A percentile compares a stretch with the other conserved stretches of the same genome.
phyloP scores from a whole-genome alignment of 2,329 filamentous ascomycete species.

The Blumeria graminis region DNA sequence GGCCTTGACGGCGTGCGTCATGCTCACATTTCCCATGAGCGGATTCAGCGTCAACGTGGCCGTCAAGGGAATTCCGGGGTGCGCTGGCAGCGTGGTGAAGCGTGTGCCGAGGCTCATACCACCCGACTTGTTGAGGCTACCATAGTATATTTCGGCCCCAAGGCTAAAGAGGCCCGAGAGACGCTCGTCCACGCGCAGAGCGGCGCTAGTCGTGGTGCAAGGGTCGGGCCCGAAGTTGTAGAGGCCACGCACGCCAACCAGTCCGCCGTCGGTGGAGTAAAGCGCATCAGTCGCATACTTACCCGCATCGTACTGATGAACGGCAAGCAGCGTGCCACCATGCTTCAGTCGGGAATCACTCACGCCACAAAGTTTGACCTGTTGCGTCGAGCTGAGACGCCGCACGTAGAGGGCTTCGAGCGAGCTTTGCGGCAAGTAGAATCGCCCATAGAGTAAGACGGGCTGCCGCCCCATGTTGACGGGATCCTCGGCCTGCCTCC shows the following conservation, averaged over 20 bases:
- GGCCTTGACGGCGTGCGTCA: slow-evolving; percentile 77
- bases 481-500: slow-evolving; percentile 24
- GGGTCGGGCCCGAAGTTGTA: slow-evolving; percentile 59
- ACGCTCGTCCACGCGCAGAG: slow-evolving; percentile 23
- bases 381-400: slow-evolving; percentile 50
- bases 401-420: slow-evolving; percentile 70
- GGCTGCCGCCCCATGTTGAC: slow-evolving; percentile 20
- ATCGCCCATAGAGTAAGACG: slow-evolving; percentile 47
- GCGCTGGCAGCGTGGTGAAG: slow-evolving; percentile 65
- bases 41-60: slow-evolving; percentile 86
- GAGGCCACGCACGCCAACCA: slow-evolving; percentile 67
- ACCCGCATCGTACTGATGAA: slow-evolving; percentile 61
- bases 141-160: slow-evolving; percentile 87
- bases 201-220: slow-evolving; percentile 8
- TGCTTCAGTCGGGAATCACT: slow-evolving; percentile 47
- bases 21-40: slow-evolving; percentile 77
- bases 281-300: slow-evolving; percentile 78
- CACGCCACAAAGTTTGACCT: slow-evolving; percentile 59
- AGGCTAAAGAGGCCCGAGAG: slow-evolving; percentile 68
- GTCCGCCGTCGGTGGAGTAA: slow-evolving; percentile 73
- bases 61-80: slow-evolving; percentile 71
- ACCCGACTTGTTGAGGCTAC: slow-evolving; percentile 77
- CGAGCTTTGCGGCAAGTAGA: slow-evolving; percentile 64
- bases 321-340: slow-evolving; percentile 49
- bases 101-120: slow-evolving; percentile 72